Evolutionary conservation across 345 rosid species (phyloP), one percentile per base, ranked within the genome.

Genomic region (Corchorus olitorius): DNA sequence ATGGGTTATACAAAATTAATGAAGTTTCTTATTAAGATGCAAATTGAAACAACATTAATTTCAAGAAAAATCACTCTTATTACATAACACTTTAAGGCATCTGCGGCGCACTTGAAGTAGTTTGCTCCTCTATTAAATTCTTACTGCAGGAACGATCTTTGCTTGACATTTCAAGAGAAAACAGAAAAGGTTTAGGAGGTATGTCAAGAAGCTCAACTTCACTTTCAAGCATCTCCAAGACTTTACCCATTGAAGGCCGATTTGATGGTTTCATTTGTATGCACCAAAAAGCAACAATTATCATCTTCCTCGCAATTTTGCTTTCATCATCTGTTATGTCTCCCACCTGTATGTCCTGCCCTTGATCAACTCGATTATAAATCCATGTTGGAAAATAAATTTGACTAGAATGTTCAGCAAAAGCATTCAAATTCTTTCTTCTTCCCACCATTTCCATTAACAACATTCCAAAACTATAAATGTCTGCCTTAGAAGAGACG

Each of bases 371-470:
- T 35, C 12, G 66, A 62, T 62, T 45, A 62, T 62, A 62, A 62
- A 62, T 35, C 46, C 66, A 34, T 5, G 66, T 14, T 0, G 66
- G 66, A 3, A 62, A 62, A 62, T 62, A 62, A 0, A 62, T 62
- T 62, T 62, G 46, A 62, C 20, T 62, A 3, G 45, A 62, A 34
- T 62, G 11, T 35, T 35, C 66, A 35, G 2, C 46, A 34, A 35
- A 35, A 6, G 6, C 45, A 2, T 72, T 35, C 34, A 62, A 15
- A 35, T 61, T 61, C n/a, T 61, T 61, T 61, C 75, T 72, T 56
- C 65, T 41, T 9, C 75, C 65, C 8, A 56, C 64, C 65, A 72
- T 55, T 56, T 56, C 75, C 75, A 72, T 65, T 19, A 65, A 19
- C 22, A 65, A 65, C 52, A 65, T 65, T n/a, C 49, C 70, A 65